These are phyloP conservation scores for Actinidia arguta DNA, from an alignment of 179 eudicot species.

Conservation along the genomic window DNA sequence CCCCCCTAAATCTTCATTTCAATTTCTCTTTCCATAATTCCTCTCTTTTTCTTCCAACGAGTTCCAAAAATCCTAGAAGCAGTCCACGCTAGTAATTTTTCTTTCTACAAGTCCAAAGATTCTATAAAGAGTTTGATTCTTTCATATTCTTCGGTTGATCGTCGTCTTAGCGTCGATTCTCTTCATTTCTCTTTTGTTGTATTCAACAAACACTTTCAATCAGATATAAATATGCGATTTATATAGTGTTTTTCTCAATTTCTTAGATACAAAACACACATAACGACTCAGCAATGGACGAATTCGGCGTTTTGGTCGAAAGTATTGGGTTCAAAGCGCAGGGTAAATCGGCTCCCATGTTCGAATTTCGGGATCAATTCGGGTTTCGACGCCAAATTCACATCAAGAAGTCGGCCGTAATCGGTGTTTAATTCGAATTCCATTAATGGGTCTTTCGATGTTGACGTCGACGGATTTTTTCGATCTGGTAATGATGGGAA, in stretches of 20 bases:
- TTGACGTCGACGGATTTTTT: constrained; percentile 51
- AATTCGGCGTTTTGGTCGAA: constrained; percentile 85
- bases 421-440: constrained; percentile 33
- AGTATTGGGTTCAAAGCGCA: constrained; percentile 80
- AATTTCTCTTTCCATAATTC: no score
- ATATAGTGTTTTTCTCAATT: background rate
- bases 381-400: constrained; percentile 17
- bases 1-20: no score
- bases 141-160: background rate
- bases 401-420: constrained; percentile 23
- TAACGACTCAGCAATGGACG: constrained; percentile 24
- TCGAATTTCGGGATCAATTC: constrained; percentile 43
- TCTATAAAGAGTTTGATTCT: no score
- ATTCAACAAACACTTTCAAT: background rate
- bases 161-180: background rate
- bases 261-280: background rate
- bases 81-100: no score
- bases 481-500: constrained; percentile 34
- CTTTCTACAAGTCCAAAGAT: no score
- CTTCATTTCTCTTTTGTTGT: background rate
- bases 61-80: no score
- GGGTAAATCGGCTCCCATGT: constrained; percentile 80
- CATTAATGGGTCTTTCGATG: constrained; percentile 36
- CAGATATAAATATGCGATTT: background rate
- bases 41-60: no score